A percentile compares a stretch with the other conserved stretches of the same genome.
phyloP scores from a whole-genome alignment of 345 rosid genomes.

The Moricandia arvensis region DNA sequence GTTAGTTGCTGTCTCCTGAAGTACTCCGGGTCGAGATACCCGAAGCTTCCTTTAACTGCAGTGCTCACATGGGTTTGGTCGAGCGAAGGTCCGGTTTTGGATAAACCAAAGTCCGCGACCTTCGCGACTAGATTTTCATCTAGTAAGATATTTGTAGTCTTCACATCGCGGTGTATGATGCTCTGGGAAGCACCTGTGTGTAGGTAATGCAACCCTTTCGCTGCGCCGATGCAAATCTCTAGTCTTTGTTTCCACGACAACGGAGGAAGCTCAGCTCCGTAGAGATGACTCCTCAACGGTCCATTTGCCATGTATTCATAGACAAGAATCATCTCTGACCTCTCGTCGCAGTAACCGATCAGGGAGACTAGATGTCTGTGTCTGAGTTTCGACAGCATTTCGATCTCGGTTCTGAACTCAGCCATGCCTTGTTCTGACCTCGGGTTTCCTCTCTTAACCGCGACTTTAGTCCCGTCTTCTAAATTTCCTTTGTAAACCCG shows the following conservation, averaged over 20 bases:
- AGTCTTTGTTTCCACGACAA: constrained; percentile 94
- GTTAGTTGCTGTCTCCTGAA: not conserved
- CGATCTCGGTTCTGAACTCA: constrained; percentile 95
- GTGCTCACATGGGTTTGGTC: constrained; percentile 99
- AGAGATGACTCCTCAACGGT: constrained; percentile 91
- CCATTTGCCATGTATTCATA: constrained; percentile 99
- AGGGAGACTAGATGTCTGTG: constrained; percentile 97
- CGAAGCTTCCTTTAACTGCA: constrained; percentile 99
- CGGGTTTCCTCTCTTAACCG: constrained; percentile 99
- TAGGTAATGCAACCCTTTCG: constrained; percentile 94
- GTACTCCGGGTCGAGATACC: constrained; percentile 34
- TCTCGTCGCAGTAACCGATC: constrained; percentile 92
- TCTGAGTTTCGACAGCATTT: constrained; percentile 93
- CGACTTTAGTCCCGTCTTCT: constrained; percentile 84
- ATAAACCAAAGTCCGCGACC: constrained; percentile 97
- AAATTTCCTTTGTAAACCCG: constrained; percentile 89
- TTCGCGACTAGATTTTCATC: constrained; percentile 94
- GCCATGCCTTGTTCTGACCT: constrained; percentile 98
- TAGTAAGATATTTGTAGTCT: constrained; percentile 91
- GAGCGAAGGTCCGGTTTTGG: constrained; percentile 87
- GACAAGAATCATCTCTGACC: constrained; percentile 92
- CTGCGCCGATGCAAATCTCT: constrained; percentile 96
- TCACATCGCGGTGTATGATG: constrained; percentile 96
- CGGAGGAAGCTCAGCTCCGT: constrained; percentile 86
- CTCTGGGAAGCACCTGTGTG: constrained; percentile 98